Base-by-base conservation (phyloP, 164 flowering plant species). In the Vitis labrusca region DNA sequence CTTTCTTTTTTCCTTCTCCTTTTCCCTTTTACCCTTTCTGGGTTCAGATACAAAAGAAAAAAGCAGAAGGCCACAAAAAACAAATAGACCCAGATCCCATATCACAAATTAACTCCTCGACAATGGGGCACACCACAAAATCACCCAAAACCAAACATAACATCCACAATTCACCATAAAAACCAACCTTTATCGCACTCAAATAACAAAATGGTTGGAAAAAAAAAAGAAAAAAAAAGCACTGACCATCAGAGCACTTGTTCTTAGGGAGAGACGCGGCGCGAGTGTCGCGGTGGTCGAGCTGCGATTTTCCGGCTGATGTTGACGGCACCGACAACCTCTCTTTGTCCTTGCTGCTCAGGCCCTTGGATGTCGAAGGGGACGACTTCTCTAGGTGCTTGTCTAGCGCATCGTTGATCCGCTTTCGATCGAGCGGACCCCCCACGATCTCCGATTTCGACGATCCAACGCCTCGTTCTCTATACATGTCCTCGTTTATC, bases 381-480 rank as follows among this genome's bases (percentile, higher is more conserved):
- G 85, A 80, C 2, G 88, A 76, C 73, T 83, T 82, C 80, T 86
- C 90, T 12, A 88, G 76, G 30, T 85, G 90, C 81, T 88, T 88
- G 67, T 86, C 90, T 48, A 86, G 78, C 16, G 85, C 88, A 65
- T 86, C 90, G 57, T 82, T 85, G 66, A 88, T 83, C 48, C 85
- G 80, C 81, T 84, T 86, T 54, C 89, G 83, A 75, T 86, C 86
- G 64, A 78, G 30, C 54, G 75, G 19, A 27, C 77, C 77, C 5
- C 73, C 84, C 2, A 77, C 73, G 51, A 78, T 69, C 75, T 83
- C 86, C 75, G 85, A 64, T 73, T 75, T 84, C 19, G 89, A 81
- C 9, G 85, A 74, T 13, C 85, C 85, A 32, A 85, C 89, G 5
- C 76, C 85, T 73, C 85, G 77, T 50, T 79, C 90, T 48, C 80